Conservation (phyloP, 2,329 filamentous ascomycete species). For the Aspergillus ustus region DNA sequence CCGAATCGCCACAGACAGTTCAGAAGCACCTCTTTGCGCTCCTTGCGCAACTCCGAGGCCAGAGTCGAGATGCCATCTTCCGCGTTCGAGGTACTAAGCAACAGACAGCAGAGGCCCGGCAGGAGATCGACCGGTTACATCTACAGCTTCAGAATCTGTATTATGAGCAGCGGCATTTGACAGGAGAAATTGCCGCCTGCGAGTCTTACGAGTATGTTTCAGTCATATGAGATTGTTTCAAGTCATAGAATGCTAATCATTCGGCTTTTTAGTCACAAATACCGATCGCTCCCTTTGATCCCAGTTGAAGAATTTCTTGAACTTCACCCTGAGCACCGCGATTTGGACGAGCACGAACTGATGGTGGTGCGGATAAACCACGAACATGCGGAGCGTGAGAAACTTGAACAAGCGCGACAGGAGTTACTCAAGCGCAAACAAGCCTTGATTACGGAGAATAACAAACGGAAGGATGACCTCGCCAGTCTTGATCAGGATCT, state of each 20-base stretch:
- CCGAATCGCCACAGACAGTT: conserved; percentile 13
- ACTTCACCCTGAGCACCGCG: conserved; percentile 73
- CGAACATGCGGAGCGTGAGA: conserved; percentile 82
- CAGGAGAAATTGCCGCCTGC: conserved; percentile 87
- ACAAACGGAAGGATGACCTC: conserved; percentile 90
- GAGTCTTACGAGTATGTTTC: conserved; percentile 82
- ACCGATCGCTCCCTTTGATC: conserved; percentile 84
- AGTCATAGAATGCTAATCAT: background rate
- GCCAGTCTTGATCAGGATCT: conserved; percentile 89
- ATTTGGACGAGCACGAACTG: conserved; percentile 74
- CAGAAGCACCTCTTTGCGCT: conserved; percentile 81
- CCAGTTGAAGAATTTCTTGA: conserved; percentile 79
- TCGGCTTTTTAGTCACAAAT: conserved; percentile 66
- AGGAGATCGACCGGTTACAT: conserved; percentile 89
- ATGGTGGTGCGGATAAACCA: conserved; percentile 92
- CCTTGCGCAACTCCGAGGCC: conserved; percentile 76
- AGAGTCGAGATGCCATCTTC: conserved; percentile 82
- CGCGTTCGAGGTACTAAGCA: conserved; percentile 84
- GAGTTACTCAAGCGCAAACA: conserved; percentile 75
- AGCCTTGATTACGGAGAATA: conserved; percentile 75
- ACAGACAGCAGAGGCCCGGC: conserved; percentile 80
- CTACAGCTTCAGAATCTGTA: conserved; percentile 93
- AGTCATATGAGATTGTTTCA: background rate
- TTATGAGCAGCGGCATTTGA: conserved; percentile 91
- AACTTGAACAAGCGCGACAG: conserved; percentile 81